phyloP scores from a whole-genome alignment of 2,329 filamentous ascomycete genomes.

The Microcera coccophila region DNA sequence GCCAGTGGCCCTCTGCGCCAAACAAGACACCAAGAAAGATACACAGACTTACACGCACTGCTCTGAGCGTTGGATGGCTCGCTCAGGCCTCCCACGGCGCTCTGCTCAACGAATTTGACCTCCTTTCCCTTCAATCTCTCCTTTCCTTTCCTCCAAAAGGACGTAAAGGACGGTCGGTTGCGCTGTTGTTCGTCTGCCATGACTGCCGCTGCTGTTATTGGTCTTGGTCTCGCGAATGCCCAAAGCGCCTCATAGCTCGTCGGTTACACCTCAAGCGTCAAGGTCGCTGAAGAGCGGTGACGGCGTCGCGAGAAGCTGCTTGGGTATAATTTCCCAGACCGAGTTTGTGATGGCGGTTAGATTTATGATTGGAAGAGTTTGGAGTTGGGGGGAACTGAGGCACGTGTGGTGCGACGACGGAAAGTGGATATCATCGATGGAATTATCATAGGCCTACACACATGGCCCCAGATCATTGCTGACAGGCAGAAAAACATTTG shows the following conservation, averaged over 20 bases:
- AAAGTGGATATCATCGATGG: too few species aligned
- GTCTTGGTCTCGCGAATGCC: not conserved
- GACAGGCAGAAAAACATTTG: too few species aligned
- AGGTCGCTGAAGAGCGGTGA: too few species aligned
- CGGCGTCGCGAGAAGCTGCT: too few species aligned
- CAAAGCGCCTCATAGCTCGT: not conserved
- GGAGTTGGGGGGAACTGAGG: not conserved
- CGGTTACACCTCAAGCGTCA: too few species aligned
- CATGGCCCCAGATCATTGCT: not conserved
- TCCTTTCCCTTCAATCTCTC: conserved; percentile 28
- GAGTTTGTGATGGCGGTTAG: not conserved
- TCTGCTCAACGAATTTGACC: conserved; percentile 13
- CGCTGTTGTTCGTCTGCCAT: conserved; percentile 15
- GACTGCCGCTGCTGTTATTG: conserved; percentile 9
- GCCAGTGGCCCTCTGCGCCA: not conserved
- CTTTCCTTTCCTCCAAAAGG: conserved; percentile 45
- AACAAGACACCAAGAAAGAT: not conserved
- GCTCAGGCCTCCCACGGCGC: too few species aligned
- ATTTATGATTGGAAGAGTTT: not conserved
- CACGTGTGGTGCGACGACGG: not conserved
- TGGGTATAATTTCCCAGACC: too few species aligned
- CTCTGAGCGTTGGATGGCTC: conserved; percentile 4
- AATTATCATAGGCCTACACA: not conserved
- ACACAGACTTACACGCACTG: conserved; percentile 24
- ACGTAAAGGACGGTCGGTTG: conserved; percentile 43